Evolutionary conservation across 2,329 filamentous ascomycete species (phyloP), one percentile per base, ranked within the genome.

Genomic region (Elsinoe australis): DNA sequence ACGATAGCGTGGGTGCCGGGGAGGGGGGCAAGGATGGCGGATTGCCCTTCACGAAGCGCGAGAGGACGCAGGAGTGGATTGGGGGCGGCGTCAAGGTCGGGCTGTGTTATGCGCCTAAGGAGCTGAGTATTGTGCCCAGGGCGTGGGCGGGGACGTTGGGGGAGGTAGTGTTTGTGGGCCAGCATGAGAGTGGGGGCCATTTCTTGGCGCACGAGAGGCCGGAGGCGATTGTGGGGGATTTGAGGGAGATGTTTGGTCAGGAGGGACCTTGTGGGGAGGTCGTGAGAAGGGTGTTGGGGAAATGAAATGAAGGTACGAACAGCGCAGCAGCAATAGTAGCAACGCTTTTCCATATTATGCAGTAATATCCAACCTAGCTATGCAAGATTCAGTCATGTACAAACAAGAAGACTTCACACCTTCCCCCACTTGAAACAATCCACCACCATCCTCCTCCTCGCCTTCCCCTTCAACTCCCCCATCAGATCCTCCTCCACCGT

Each of bases 171-270:
- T 78, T 75, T 44, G 73, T 80, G 55, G 65, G 61, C 8, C 54
- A 61, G 6, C 71, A 78, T 45, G 57, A 64, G 4, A 61, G 63
- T 3, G 76, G 76, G 0, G 78, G 78, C 0, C 79, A 82, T 56
- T 82, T 82, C 55, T 74, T 74, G 2, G 72, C 79, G 0, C 71
- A 70, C 49, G 79, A 82, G 61, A 63, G 64, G 28, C 78, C 78
- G 0, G 64, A 73, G 2, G 59, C 66, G 15, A 57, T 81, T 5
- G 71, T 68, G 0, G 61, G 59, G 3, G 78, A 81, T 58, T 51
- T 81, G 47, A 64, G 64, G 51, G 61, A 62, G 5, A 80, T 80
- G 76, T 80, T 80, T 64, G 71, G 73, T 0, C 67, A 67, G 50
- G 65, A 64, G 1, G 59, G 59, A 5, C 33, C 56, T 2, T 44